Evolutionary conservation across 768 basidiomycete species (phyloP), one percentile per base, ranked within the genome.

Genomic region (Amanita muscaria): DNA sequence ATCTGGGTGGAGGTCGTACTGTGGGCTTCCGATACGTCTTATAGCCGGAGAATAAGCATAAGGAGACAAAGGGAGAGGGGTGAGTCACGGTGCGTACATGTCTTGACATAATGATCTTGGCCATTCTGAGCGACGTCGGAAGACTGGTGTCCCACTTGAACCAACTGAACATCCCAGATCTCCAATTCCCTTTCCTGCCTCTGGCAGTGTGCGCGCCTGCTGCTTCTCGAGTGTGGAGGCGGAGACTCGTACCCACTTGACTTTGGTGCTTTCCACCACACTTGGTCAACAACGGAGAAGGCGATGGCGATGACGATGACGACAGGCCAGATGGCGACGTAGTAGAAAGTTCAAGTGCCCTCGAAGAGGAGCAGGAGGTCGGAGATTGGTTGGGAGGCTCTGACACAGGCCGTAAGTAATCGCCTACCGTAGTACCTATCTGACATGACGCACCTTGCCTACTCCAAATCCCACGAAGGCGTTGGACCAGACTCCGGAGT

Each of bases 51-150:
- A 12, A 35, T 24, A 35, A 35, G 29, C 21, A 24, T n/a, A 12
- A 31, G n/a, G 16, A 19, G 7, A 39, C 19, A 15, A 6, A 29
- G 27, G 3, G 5, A 38, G 10, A 29, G 12, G 36, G 21, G 22
- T 15, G 7, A 8, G n/a, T n/a, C n/a, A n/a, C n/a, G n/a, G n/a
- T 6, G 51, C 60, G 41, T 47, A 61, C 60, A 54, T 65, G 64
- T 49, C 63, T 53, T 25, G 62, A 63, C 64, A 65, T 65, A 52
- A 65, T 65, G 54, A 65, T 62, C 44, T 65, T 65, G 9, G 64
- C 64, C 64, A 65, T 65, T 7, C 15, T 41, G 27, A 41, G 18
- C 3, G 46, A 33, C 29, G 41, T 11, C 38, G 46, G 46, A 8
- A 47, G 46, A 8, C 38, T 27, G 9, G 14, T 35, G n/a, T 47